Evolutionary conservation across 2,329 filamentous ascomycete species (phyloP), one percentile per base, ranked within the genome.

Genomic region (Penicillium hordei): DNA sequence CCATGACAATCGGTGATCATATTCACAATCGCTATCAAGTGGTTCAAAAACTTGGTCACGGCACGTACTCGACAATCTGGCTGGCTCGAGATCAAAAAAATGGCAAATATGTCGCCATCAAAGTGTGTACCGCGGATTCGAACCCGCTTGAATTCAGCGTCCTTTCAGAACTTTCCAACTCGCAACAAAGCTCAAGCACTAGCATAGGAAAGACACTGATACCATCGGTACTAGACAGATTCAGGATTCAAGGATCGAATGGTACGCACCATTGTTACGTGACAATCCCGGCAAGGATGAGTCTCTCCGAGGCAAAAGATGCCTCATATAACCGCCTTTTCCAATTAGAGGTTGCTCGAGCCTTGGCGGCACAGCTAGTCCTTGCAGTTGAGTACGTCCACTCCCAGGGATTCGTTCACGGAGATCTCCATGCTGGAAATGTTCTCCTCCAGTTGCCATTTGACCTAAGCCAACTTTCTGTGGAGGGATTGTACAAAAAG

Each of bases 1-100:
- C 64, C 17, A 55, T 74, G 10, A 42, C 56, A 50, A 72, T 74
- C 51, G 65, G 66, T 17, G 68, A 73, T 61, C 43, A 45, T 9
- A 65, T 72, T 51, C 61, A 68, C 21, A n/a, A 51, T 62, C 66
- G 73, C 6, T 79, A 78, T 60, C 68, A 70, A 9, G 63, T 78
- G 10, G 61, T 77, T 8, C 72, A 76, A 3, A 78, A 79, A 61
- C 70, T 79, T 3, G 75, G 76, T 0, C 73, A 73, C 60, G 75
- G 76, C 25, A 63, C 68, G 3, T 74, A 68, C 51, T 78, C 73
- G 9, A 78, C 66, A 0, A 64, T 54, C 15, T 69, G 68, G 70
- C 63, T 73, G 39, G 66, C 68, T 40, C 60, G 55, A 38, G 68
- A 73, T 59, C 55, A 66, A 49, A 51, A 21, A 60, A 45, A 25